These are phyloP conservation scores for Apiotrichum gracile DNA, from an alignment of 1,284 basidiomycete genomes.

Conservation along the genomic window DNA sequence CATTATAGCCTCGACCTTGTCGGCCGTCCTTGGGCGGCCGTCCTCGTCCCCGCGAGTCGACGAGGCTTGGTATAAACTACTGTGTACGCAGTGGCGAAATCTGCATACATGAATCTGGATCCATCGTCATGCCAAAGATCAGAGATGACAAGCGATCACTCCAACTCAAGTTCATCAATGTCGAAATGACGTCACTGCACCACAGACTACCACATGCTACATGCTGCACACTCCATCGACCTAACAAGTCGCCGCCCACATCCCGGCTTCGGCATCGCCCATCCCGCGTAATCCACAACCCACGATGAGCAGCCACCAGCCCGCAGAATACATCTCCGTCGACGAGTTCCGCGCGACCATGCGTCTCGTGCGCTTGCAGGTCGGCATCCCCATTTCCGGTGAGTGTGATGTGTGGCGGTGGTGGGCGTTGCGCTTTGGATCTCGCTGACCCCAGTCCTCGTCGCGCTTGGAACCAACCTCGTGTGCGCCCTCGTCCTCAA, in stretches of 20 bases:
- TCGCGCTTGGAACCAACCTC: slow-evolving; percentile 37
- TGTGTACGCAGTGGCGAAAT: no score
- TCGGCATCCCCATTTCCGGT: slow-evolving; percentile 66
- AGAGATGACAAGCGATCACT: neutral
- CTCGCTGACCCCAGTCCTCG: slow-evolving; percentile 23
- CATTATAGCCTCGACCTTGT: no score
- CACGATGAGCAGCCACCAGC: slow-evolving; percentile 31
- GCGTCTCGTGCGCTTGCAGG: slow-evolving; percentile 57
- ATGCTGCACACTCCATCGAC: no score
- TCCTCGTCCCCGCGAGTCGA: no score
- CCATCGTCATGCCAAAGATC: neutral
- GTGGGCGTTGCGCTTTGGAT: neutral
- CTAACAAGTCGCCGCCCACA: no score
- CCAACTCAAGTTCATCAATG: no score
- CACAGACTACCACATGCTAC: no score
- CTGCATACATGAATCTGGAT: no score
- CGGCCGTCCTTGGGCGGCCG: no score
- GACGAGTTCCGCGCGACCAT: slow-evolving; percentile 41
- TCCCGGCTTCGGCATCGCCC: neutral
- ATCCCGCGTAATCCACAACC: neutral
- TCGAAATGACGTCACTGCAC: no score
- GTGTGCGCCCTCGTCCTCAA: slow-evolving; percentile 44
- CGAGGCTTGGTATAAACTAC: no score
- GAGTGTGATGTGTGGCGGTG: slow-evolving; percentile 49
- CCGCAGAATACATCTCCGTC: slow-evolving; percentile 39